Percentiles rank a stretch among this genome's conserved stretches.
phyloP scores from a whole-genome alignment of 108 stramenopile genomes.

The Nitzschia inconspicua region DNA sequence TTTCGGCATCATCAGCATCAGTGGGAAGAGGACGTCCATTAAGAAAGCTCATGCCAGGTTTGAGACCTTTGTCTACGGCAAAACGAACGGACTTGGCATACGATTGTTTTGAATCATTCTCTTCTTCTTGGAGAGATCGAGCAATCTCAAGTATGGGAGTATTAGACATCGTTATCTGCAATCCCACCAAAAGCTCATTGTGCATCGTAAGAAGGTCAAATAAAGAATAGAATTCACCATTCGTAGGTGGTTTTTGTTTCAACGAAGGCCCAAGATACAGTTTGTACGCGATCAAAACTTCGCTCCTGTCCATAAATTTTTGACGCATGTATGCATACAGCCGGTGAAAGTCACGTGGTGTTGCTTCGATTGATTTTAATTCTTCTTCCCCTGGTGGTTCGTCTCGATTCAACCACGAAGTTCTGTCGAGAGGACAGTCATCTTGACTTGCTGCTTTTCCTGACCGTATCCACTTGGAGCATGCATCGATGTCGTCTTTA shows the following conservation, averaged over 20 bases:
- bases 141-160: not conserved
- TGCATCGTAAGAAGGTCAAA: constrained; percentile 29
- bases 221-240: constrained; percentile 16
- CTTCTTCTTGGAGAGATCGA: not conserved
- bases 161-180: constrained; percentile 8
- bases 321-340: constrained; percentile 15
- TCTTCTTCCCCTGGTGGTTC: constrained; percentile 4
- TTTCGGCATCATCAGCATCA: constrained; percentile 25
- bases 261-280: constrained; percentile 16
- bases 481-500: constrained; percentile 41
- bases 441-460: constrained; percentile 15
- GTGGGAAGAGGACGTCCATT: constrained; percentile 78
- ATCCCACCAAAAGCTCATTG: constrained; percentile 34
- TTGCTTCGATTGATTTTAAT: constrained; percentile 11
- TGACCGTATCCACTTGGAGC: constrained; percentile 19
- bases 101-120: constrained; percentile 9
- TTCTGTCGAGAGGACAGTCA: constrained; percentile 29
- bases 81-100: constrained; percentile 57
- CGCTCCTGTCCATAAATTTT: constrained; percentile 2
- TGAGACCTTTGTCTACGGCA: constrained; percentile 51
- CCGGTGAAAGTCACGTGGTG: constrained; percentile 39
- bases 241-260: not conserved
- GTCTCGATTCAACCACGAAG: constrained; percentile 20
- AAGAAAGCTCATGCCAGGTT: constrained; percentile 74
- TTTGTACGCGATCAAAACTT: constrained; percentile 22